A percentile compares a stretch with the other conserved stretches of the same genome.
These are phyloP conservation scores for Austroboletus festivus DNA, from an alignment of 768 basidiomycete genomes.

Conservation along the genomic window DNA sequence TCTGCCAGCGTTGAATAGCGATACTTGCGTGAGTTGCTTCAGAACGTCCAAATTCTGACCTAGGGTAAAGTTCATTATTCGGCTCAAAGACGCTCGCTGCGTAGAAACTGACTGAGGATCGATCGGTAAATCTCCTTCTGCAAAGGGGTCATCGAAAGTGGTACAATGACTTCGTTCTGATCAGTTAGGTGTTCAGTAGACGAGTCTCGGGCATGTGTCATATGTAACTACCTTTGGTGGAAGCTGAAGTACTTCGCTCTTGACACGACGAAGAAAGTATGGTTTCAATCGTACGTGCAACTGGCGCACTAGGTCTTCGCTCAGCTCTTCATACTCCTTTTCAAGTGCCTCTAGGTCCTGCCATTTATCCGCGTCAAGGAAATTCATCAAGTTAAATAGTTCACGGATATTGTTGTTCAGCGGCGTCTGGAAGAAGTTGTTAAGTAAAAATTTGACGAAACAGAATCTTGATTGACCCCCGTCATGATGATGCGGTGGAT, in stretches of 20 bases:
- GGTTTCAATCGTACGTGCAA: slow-evolving; percentile 78
- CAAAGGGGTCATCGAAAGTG: slow-evolving; percentile 80
- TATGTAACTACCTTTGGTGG: slow-evolving; percentile 70
- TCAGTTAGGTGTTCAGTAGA: slow-evolving; percentile 4
- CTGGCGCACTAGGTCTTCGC: slow-evolving; percentile 74
- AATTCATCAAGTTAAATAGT: slow-evolving; percentile 95
- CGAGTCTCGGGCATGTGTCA: neutral
- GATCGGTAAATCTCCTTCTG: slow-evolving; percentile 88
- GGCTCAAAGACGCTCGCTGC: slow-evolving; percentile 15
- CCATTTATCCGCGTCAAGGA: slow-evolving; percentile 81
- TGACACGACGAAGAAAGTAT: slow-evolving; percentile 91
- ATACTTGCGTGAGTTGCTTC: slow-evolving; percentile 51
- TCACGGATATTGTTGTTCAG: slow-evolving; percentile 97
- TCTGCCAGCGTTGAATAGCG: slow-evolving; percentile 32
- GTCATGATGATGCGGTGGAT: slow-evolving; percentile 88
- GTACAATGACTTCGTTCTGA: slow-evolving; percentile 89
- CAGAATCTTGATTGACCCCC: slow-evolving; percentile 48
- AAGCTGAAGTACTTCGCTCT: slow-evolving; percentile 89
- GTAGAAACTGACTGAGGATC: slow-evolving; percentile 57
- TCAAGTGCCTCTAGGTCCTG: slow-evolving; percentile 70
- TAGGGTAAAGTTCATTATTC: slow-evolving; percentile 28
- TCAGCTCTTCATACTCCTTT: slow-evolving; percentile 71
- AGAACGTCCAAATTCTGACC: slow-evolving; percentile 71
- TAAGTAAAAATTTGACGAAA: neutral
- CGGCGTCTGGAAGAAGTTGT: slow-evolving; percentile 58